phyloP scores from a whole-genome alignment of 495 filamentous ascomycete species.

The Penicillium mononematosum region DNA sequence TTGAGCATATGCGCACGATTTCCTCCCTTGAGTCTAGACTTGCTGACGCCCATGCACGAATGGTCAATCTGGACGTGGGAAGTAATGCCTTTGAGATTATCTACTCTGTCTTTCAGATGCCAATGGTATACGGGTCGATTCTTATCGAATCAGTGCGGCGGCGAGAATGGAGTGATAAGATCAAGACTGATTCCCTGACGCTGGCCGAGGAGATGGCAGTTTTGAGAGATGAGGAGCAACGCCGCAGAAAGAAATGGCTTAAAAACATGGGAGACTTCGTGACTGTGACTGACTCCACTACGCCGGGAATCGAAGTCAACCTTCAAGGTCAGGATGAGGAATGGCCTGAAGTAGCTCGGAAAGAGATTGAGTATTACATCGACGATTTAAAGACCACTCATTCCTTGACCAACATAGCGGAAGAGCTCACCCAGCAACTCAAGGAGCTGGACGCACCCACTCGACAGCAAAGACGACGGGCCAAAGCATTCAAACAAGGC shows the following conservation, averaged over 20 bases:
- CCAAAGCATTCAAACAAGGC: conserved; percentile 93
- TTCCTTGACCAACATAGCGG: conserved; percentile 38
- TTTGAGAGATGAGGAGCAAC: conserved; percentile 86
- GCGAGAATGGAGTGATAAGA: conserved; percentile 86
- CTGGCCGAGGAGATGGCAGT: conserved; percentile 88
- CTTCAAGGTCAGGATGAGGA: conserved; percentile 73
- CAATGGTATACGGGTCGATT: conserved; percentile 83
- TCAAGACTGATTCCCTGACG: conserved; percentile 77
- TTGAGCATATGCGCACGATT: conserved; percentile 75
- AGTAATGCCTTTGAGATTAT: conserved; percentile 74
- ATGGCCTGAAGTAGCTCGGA: conserved; percentile 67
- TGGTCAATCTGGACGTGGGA: conserved; percentile 68
- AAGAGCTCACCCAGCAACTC: conserved; percentile 67
- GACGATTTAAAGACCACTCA: conserved; percentile 47
- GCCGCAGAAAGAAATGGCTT: conserved; percentile 85
- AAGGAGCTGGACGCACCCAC: conserved; percentile 65
- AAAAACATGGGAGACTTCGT: conserved; percentile 66
- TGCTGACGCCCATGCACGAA: conserved; percentile 63
- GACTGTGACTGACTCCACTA: conserved; percentile 59
- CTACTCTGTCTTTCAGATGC: conserved; percentile 72
- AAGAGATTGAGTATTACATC: conserved; percentile 57
- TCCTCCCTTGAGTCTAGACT: conserved; percentile 73
- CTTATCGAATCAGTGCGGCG: conserved; percentile 81
- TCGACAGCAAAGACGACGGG: conserved; percentile 69
- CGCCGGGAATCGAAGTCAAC: conserved; percentile 80